These are phyloP conservation scores for Heracleum sosnowskyi DNA, from an alignment of 129 eudicot genomes.

Conservation along the genomic window DNA sequence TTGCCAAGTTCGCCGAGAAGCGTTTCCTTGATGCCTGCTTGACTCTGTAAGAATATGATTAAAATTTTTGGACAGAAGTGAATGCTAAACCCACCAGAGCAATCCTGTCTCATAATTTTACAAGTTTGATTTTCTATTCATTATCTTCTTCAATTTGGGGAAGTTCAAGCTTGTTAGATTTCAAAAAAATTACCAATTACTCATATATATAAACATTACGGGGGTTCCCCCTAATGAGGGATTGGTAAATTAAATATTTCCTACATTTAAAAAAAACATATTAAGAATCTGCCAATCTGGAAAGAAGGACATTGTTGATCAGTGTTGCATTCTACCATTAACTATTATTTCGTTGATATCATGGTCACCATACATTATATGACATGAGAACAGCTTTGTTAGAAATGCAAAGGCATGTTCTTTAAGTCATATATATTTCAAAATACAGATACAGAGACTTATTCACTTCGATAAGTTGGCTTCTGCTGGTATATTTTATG, in stretches of 20 bases:
- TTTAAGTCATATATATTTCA: background rate
- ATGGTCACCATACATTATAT: background rate
- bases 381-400: background rate
- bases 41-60: slow-evolving; percentile 39
- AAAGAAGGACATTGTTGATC: background rate
- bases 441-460: background rate
- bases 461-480: background rate
- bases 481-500: background rate
- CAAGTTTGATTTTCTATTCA: background rate
- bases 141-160: background rate
- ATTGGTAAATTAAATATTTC: background rate
- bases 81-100: background rate
- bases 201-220: background rate
- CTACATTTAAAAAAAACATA: background rate
- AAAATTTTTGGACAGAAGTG: background rate
- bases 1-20: slow-evolving; percentile 72
- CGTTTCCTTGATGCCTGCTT: slow-evolving; percentile 61
- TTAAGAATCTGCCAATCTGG: background rate
- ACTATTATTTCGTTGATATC: background rate
- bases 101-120: background rate
- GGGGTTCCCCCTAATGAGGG: background rate
- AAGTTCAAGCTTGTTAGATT: background rate
- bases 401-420: background rate
- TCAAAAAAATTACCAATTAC: background rate
- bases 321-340: background rate